phyloP scores from a whole-genome alignment of 2,329 filamentous ascomycete species.

The Capronia coronata region DNA sequence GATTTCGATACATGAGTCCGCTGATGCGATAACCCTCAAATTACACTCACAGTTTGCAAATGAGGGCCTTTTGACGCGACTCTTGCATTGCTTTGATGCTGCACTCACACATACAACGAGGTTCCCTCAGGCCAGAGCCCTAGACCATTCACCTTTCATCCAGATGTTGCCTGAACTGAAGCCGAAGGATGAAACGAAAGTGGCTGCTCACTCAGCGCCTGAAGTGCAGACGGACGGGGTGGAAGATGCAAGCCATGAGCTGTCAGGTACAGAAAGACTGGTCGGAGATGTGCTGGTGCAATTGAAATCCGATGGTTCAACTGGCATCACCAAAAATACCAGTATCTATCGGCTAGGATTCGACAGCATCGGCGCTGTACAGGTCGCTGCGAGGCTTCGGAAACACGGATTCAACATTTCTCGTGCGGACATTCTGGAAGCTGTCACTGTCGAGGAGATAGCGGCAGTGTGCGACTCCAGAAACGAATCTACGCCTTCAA shows the following conservation, averaged over 20 bases:
- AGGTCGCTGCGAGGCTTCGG: conserved; percentile 64
- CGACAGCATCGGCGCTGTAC: conserved; percentile 80
- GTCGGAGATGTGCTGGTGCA: conserved; percentile 13
- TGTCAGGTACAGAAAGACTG: conserved; percentile 3
- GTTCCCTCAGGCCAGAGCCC: conserved; percentile 19
- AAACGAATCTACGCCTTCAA: neutral
- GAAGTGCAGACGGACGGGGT: neutral
- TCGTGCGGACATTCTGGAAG: conserved; percentile 68
- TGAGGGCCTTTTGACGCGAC: conserved; percentile 8
- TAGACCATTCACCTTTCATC: conserved; percentile 10
- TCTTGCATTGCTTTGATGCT: conserved; percentile 31
- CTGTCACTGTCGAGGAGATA: conserved; percentile 24
- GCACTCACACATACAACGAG: conserved; percentile 34
- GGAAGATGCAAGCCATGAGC: neutral
- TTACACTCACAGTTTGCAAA: conserved; percentile 54
- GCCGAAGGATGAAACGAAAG: neutral
- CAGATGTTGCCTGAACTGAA: conserved; percentile 6
- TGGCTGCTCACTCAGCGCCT: neutral
- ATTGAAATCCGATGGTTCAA: conserved; percentile 8
- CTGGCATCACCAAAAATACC: conserved; percentile 38
- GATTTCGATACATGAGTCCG: conserved; percentile 51
- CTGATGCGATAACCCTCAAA: conserved; percentile 52
- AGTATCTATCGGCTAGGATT: conserved; percentile 84
- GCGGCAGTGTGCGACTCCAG: conserved; percentile 14
- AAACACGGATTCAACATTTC: conserved; percentile 53